phyloP scores from a whole-genome alignment of 192 early-diverging fungal genomes.

The Geranomyces michiganensis region DNA sequence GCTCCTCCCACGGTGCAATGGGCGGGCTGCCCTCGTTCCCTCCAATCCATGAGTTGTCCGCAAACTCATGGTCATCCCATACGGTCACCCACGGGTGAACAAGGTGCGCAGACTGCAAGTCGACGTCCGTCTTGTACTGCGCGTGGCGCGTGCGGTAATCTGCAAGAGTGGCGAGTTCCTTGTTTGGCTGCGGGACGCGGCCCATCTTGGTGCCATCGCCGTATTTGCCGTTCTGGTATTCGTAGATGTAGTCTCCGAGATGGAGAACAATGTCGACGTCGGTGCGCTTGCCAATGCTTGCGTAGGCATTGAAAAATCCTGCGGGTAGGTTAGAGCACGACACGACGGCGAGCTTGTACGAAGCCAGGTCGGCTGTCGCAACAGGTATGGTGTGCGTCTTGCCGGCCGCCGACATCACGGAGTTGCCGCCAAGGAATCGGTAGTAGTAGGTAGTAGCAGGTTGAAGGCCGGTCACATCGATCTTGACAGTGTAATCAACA shows the following conservation, averaged over 20 bases:
- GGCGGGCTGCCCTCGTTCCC: slow-evolving; percentile 14
- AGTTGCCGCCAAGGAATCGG: slow-evolving; percentile 18
- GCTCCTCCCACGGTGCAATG: slow-evolving; percentile 15
- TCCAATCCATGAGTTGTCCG: slow-evolving; percentile 37
- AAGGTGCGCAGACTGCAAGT: slow-evolving; percentile 39
- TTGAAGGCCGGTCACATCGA: slow-evolving; percentile 38
- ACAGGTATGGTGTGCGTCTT: slow-evolving; percentile 43
- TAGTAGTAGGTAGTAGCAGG: slow-evolving; percentile 44
- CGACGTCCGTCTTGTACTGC: slow-evolving; percentile 45
- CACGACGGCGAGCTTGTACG: slow-evolving; percentile 41
- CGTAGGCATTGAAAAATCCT: slow-evolving; percentile 50
- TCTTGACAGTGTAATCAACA: slow-evolving; percentile 50
- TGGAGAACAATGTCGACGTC: slow-evolving; percentile 48
- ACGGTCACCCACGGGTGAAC: slow-evolving; percentile 39
- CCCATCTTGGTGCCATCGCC: slow-evolving; percentile 37
- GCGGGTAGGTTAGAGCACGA: slow-evolving; percentile 42
- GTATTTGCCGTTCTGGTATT: slow-evolving; percentile 43
- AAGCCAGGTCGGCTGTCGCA: slow-evolving; percentile 18
- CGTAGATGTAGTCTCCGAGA: slow-evolving; percentile 50
- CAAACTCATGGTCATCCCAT: slow-evolving; percentile 52
- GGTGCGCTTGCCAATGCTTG: slow-evolving; percentile 20
- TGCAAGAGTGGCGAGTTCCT: slow-evolving; percentile 16
- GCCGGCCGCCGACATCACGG: slow-evolving; percentile 27
- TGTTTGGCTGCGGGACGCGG: slow-evolving; percentile 40
- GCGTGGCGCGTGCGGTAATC: slow-evolving; percentile 48